A percentile compares a stretch with the other conserved stretches of the same genome.
phyloP scores from a whole-genome alignment of 352 stramenopile species.

The Phytophthora hibernalis region DNA sequence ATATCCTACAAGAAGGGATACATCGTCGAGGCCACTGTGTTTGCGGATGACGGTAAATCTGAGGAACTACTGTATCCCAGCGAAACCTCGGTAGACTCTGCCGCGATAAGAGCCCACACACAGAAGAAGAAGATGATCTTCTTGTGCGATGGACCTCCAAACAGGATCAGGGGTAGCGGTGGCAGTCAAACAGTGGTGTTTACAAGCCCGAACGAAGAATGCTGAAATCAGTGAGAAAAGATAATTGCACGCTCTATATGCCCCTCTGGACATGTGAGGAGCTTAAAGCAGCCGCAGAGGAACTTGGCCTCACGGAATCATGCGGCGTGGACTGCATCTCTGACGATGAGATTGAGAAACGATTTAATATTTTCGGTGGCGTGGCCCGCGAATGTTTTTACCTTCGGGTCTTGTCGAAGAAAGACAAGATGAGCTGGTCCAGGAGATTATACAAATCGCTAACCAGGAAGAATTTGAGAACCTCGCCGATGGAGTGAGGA shows the following conservation, averaged over 20 bases:
- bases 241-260: constrained; percentile 2
- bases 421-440: neutral
- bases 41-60: neutral
- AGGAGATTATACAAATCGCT: neutral
- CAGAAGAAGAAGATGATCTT: constrained; percentile 8
- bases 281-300: constrained; percentile 1
- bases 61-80: neutral
- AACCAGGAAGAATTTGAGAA: neutral
- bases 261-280: constrained; percentile 11
- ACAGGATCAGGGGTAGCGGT: neutral
- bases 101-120: neutral
- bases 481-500: neutral
- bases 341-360: neutral
- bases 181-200: constrained; percentile 4
- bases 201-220: constrained; percentile 1
- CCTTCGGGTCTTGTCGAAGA: neutral
- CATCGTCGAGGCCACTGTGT: neutral
- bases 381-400: too few species aligned
- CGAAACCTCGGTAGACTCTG: neutral
- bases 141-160: constrained; percentile 7
- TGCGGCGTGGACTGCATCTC: neutral
- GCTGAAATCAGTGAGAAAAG: neutral
- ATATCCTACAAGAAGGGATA: neutral
- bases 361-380: constrained; percentile 10
- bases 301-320: neutral